A percentile compares a stretch with the other conserved stretches of the same genome.
phyloP scores from a whole-genome alignment of 352 stramenopile genomes.

The Bremia lactucae region DNA sequence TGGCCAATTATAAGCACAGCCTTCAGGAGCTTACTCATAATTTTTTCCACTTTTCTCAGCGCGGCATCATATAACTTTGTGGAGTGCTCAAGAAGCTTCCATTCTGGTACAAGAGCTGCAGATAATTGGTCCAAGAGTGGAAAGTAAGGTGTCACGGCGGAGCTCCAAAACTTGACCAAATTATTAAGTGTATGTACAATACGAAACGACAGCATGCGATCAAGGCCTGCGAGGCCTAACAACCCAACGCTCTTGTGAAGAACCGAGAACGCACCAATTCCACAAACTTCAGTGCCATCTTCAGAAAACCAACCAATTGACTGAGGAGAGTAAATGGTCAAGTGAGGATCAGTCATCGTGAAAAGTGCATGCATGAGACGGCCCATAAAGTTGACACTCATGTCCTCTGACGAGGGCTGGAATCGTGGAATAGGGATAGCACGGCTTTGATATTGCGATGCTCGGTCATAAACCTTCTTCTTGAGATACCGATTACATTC shows the following conservation, averaged over 20 bases:
- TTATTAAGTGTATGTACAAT: constrained; percentile 90
- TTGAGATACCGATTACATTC: constrained; percentile 93
- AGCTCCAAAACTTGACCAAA: constrained; percentile 89
- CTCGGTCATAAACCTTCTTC: constrained; percentile 88
- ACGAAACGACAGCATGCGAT: constrained; percentile 88
- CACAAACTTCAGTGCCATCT: constrained; percentile 79
- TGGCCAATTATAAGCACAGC: constrained; percentile 89
- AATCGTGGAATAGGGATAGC: constrained; percentile 90
- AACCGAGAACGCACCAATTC: constrained; percentile 81
- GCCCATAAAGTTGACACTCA: constrained; percentile 91
- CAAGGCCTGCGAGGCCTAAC: constrained; percentile 84
- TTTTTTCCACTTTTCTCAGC: constrained; percentile 90
- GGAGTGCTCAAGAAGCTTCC: constrained; percentile 83
- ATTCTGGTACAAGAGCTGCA: constrained; percentile 76
- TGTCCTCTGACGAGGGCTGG: constrained; percentile 67
- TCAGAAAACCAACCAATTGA: constrained; percentile 88
- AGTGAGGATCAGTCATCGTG: constrained; percentile 87
- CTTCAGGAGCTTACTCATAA: constrained; percentile 90
- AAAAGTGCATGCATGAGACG: constrained; percentile 87
- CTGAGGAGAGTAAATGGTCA: constrained; percentile 88
- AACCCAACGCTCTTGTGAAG: constrained; percentile 88
- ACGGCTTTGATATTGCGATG: constrained; percentile 86
- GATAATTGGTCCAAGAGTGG: constrained; percentile 83
- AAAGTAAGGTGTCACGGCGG: constrained; percentile 83
- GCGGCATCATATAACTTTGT: constrained; percentile 79